Conservation (phyloP, 805 yeast species). For the Sugiyamaella chiloensis region DNA sequence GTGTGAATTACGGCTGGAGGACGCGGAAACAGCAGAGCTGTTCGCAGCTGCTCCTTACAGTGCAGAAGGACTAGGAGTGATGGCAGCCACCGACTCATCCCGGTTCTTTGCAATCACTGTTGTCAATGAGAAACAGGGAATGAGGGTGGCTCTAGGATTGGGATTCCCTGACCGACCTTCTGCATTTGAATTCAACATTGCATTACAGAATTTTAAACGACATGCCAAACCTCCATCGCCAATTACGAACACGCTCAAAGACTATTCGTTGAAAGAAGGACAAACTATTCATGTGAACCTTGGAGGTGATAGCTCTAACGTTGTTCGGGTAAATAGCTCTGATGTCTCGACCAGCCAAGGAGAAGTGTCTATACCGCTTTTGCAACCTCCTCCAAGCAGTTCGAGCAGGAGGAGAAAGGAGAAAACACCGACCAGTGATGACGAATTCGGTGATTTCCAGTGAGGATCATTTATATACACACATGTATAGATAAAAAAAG, state of each 20-base stretch:
- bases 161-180: constrained; percentile 36
- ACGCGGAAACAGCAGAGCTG: constrained; percentile 28
- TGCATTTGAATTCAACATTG: constrained; percentile 38
- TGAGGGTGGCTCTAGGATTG: constrained; percentile 43
- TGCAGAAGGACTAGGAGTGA: constrained; percentile 32
- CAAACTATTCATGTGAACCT: constrained; percentile 25
- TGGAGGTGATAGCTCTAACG: constrained; percentile 12
- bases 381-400: constrained; percentile 30
- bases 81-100: constrained; percentile 33
- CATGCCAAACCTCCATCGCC: constrained; percentile 15
- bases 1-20: constrained; percentile 33
- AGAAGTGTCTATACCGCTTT: constrained; percentile 19
- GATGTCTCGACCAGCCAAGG: not conserved
- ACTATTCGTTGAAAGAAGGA: constrained; percentile 30
- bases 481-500: not conserved
- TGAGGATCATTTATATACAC: not conserved
- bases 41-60: constrained; percentile 39
- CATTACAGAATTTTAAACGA: constrained; percentile 35
- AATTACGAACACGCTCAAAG: constrained; percentile 15
- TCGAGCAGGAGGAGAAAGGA: constrained; percentile 9
- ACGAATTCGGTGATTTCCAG: constrained; percentile 38
- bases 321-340: not conserved
- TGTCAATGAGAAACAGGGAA: constrained; percentile 33
- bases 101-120: constrained; percentile 37
- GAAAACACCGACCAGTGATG: constrained; percentile 20